Evolutionary conservation across 2,329 filamentous ascomycete genomes (phyloP), one percentile per base, ranked within the genome.

Genomic region (Cadophora sp.): DNA sequence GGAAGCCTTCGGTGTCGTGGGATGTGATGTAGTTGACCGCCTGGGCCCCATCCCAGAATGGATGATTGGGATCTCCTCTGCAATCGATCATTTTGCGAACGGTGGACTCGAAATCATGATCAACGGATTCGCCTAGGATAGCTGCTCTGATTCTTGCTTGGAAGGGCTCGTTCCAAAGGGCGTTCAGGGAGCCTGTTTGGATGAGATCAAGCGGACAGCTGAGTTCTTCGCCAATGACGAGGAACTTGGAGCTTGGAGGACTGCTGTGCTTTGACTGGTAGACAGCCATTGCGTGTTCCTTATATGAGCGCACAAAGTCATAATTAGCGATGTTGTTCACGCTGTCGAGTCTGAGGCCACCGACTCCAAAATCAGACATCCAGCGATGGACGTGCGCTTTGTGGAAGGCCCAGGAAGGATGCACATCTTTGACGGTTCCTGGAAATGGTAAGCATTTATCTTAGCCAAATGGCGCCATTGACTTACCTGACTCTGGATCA

Each of bases 151-250:
- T 59, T 3, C 71, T 69, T 51, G 37, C 61, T 62, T 72, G 67
- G 24, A 65, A 72, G 4, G 68, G 58, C 31, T 72, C 71, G 29
- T 72, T 72, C 71, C 71, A 72, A 2, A 70, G 69, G 1, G 68
- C 65, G 26, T 71, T 66, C 5, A 72, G 64, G 43, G 65, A 65
- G 8, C 62, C 64, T 14, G 48, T 61, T 37, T 62, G 50, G 24
- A 72, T 63, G 27, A 72, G 58, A 34, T 72, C 69, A 14, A 72
- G 50, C 9, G 71, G 71, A 51, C 63, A 66, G 37, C 50, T 65
- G n/a, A 72, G 67, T 43, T 72, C 71, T 62, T 72, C 71, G 24
- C 71, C 71, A 27, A 71, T 68, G 40, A 72, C 69, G 12, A 71
- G 69, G 58, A 72, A 72, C 50, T 72, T 72, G 22, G 69, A 62